These are phyloP conservation scores for Anacardium occidentale DNA, from an alignment of 345 rosid genomes.

Conservation along the genomic window DNA sequence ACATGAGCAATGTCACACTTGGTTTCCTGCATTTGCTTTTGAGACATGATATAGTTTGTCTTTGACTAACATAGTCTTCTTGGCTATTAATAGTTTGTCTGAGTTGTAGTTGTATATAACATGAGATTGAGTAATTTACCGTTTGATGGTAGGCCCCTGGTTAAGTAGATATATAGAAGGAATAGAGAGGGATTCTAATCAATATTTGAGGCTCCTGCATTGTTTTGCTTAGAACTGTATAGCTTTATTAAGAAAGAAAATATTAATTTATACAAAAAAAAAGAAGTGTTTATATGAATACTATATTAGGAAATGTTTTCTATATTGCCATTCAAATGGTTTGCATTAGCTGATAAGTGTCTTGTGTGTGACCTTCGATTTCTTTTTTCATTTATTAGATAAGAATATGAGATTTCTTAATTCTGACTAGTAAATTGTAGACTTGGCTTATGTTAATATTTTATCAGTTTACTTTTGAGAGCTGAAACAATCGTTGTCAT, in stretches of 20 bases:
- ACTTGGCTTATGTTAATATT: neutral
- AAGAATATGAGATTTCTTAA: neutral
- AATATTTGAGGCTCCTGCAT: neutral
- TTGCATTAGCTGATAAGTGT: neutral
- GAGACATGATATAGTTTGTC: neutral
- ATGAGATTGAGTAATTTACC: neutral
- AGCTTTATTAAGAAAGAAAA: neutral
- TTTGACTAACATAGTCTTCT: neutral
- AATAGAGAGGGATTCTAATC: neutral
- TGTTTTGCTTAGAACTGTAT: neutral
- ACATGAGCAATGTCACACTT: neutral
- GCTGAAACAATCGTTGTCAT: neutral
- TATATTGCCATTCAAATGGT: constrained; percentile 9
- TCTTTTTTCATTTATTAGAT: neutral
- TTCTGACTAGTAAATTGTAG: neutral
- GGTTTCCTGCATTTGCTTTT: neutral
- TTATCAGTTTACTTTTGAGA: neutral
- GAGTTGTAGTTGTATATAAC: neutral
- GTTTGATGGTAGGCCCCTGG: neutral
- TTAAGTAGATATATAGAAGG: neutral
- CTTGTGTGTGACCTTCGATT: neutral
- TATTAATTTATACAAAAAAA: neutral
- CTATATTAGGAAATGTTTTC: neutral
- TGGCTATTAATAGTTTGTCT: neutral
- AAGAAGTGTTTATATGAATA: neutral